Evolutionary conservation across 495 filamentous ascomycete species (phyloP).

Genomic region (Xylaria palmicola): DNA sequence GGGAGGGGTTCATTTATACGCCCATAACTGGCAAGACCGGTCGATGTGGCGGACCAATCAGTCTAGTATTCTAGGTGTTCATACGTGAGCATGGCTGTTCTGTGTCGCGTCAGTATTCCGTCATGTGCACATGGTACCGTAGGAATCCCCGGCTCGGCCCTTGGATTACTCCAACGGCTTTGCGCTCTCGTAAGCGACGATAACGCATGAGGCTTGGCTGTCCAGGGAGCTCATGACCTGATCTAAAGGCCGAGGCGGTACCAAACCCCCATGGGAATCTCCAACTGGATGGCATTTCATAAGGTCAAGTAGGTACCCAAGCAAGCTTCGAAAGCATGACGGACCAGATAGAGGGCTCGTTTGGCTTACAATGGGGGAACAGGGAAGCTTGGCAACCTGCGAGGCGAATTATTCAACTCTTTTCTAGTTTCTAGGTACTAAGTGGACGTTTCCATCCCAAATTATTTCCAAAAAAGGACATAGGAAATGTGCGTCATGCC

Average conservation of each 20-base stretch:
- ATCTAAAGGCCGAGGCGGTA: not conserved
- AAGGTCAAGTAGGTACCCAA: too few relatives aligned
- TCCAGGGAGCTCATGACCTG: too few relatives aligned
- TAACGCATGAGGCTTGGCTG: not conserved
- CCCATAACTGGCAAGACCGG: not conserved
- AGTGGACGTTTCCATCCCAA: not conserved
- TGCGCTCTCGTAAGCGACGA: not conserved
- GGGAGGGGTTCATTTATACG: not conserved
- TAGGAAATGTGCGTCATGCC: conserved; percentile 8
- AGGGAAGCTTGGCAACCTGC: not conserved
- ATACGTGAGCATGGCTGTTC: too few relatives aligned
- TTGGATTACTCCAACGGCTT: too few relatives aligned
- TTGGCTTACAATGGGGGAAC: not conserved
- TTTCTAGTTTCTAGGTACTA: not conserved
- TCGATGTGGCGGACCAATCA: not conserved
- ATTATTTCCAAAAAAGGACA: conserved; percentile 2
- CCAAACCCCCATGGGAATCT: too few relatives aligned
- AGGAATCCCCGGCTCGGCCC: too few relatives aligned
- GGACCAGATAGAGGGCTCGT: too few relatives aligned
- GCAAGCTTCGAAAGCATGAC: not conserved
- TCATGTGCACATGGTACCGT: not conserved
- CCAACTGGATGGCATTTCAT: too few relatives aligned
- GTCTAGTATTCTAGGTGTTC: not conserved
- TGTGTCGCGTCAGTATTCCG: not conserved
- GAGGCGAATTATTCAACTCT: conserved; percentile 2